Percentiles rank a stretch among this genome's conserved stretches.
Conservation (phyloP, 2,329 filamentous ascomycete genomes). For the Aphanocladium album region DNA sequence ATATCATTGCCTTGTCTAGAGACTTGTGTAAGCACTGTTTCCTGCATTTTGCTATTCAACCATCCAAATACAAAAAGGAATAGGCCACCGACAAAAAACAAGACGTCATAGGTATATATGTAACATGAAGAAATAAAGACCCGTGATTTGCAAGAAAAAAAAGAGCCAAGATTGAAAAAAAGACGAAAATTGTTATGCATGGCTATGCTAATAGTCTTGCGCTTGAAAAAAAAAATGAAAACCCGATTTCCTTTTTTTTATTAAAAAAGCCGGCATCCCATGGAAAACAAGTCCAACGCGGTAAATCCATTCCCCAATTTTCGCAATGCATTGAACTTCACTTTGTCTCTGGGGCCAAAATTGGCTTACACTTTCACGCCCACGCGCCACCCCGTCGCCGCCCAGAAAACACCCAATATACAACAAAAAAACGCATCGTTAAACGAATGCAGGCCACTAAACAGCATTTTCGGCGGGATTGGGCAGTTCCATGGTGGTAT, state of each 20-base stretch:
- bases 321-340: background rate
- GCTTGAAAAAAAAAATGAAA: background rate
- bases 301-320: background rate
- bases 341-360: background rate
- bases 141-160: background rate
- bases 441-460: background rate
- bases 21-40: no score
- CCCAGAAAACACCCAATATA: background rate
- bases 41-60: no score
- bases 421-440: background rate
- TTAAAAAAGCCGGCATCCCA: background rate
- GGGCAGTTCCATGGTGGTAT: background rate
- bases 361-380: background rate
- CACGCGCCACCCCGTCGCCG: no score
- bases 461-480: no score
- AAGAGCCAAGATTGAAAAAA: background rate
- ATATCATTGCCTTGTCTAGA: background rate
- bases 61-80: no score
- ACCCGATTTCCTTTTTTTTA: background rate
- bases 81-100: no score
- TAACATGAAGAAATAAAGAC: background rate
- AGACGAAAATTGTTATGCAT: background rate
- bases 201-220: slow-evolving; percentile 7
- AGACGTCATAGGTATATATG: background rate
- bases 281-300: background rate